Evolutionary conservation across 345 rosid genomes (phyloP).

Genomic region (Salix udensis): DNA sequence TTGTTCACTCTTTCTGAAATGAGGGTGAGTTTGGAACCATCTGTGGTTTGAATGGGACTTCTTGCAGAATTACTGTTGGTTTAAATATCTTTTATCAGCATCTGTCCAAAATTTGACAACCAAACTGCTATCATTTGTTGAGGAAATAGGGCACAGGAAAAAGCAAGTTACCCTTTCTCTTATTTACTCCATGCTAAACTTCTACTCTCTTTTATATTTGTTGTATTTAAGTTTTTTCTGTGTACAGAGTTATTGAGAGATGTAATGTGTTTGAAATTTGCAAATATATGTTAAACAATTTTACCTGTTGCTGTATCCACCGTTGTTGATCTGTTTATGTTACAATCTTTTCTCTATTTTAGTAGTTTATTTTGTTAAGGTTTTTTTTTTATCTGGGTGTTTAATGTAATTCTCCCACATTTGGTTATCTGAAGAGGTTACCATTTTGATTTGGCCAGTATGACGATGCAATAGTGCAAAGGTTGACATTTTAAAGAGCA

Average conservation of each 20-base stretch:
- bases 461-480: background rate
- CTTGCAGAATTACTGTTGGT: background rate
- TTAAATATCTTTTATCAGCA: background rate
- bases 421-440: background rate
- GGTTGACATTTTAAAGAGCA: background rate
- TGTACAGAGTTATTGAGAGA: background rate
- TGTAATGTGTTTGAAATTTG: background rate
- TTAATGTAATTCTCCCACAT: background rate
- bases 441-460: too few relatives aligned
- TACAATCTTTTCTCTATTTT: background rate
- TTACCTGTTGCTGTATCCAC: background rate
- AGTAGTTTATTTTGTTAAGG: background rate
- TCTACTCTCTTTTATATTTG: background rate
- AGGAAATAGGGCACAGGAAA: background rate
- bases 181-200: background rate
- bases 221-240: too few relatives aligned
- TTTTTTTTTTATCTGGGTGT: background rate
- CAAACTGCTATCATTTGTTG: background rate
- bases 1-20: constrained; percentile 87
- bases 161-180: background rate
- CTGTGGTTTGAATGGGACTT: background rate
- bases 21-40: constrained; percentile 44
- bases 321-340: background rate
- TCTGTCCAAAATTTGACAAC: background rate
- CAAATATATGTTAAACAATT: background rate